A percentile compares a stretch with the other conserved stretches of the same genome.
These are phyloP conservation scores for Backusella parvicylindrica DNA, from an alignment of 192 early-diverging fungal genomes.

Conservation along the genomic window DNA sequence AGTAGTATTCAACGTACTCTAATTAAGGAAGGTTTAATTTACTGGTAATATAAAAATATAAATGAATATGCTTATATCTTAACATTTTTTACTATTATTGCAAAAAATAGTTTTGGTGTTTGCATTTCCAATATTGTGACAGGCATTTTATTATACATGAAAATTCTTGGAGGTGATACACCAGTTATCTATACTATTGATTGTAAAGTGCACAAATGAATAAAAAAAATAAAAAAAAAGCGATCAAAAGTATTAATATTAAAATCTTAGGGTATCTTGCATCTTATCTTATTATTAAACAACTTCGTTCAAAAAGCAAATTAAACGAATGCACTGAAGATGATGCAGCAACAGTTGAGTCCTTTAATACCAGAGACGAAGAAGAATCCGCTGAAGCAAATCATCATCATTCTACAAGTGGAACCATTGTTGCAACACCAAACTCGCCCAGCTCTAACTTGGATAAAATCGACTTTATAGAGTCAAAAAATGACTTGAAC, in stretches of 20 bases:
- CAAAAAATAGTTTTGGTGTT: constrained; percentile 26
- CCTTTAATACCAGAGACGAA: not conserved
- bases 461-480: not conserved
- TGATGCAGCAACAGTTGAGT: not conserved
- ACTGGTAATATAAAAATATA: constrained; percentile 16
- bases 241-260: not conserved
- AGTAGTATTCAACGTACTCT: constrained; percentile 29
- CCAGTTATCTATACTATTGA: constrained; percentile 34
- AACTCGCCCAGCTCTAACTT: not conserved
- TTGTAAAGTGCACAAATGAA: constrained; percentile 13
- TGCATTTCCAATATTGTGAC: constrained; percentile 29
- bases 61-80: no score
- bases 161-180: constrained; percentile 25
- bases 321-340: not conserved
- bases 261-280: constrained; percentile 14
- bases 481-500: not conserved
- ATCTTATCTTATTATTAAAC: constrained; percentile 28
- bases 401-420: not conserved
- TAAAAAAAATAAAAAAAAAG: not conserved
- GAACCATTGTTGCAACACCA: not conserved
- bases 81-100: not conserved
- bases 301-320: not conserved
- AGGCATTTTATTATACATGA: constrained; percentile 15
- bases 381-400: not conserved
- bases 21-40: constrained; percentile 28